Percentiles rank a stretch among this genome's conserved stretches.
Conservation (phyloP, 164 flowering plant species). For the Magnolia officinalis region DNA sequence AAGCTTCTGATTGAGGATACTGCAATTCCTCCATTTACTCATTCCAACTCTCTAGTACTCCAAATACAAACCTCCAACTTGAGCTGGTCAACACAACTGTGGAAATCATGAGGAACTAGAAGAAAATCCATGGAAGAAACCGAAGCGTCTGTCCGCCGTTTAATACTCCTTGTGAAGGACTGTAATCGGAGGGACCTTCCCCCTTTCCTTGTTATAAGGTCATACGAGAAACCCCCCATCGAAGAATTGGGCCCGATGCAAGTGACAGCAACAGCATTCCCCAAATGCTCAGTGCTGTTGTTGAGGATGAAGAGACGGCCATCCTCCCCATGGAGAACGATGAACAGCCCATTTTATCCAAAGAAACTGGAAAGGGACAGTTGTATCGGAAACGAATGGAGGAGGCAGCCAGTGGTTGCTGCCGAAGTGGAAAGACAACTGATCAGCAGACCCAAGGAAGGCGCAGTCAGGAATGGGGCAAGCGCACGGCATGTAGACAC, state of each 20-base stretch:
- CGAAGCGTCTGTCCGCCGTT: slow-evolving; percentile 34
- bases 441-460: slow-evolving; percentile 44
- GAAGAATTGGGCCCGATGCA: slow-evolving; percentile 35
- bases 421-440: slow-evolving; percentile 52
- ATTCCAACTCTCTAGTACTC: slow-evolving; percentile 24
- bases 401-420: slow-evolving; percentile 47
- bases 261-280: slow-evolving; percentile 39
- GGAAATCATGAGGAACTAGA: slow-evolving; percentile 40
- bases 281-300: slow-evolving; percentile 37
- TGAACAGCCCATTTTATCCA: slow-evolving; percentile 31
- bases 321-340: slow-evolving; percentile 56
- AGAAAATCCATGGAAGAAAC: slow-evolving; percentile 42
- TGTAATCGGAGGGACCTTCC: slow-evolving; percentile 45
- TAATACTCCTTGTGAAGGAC: slow-evolving; percentile 36
- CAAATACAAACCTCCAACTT: slow-evolving; percentile 57
- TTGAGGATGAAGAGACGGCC: slow-evolving; percentile 52
- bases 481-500: slow-evolving; percentile 41
- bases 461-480: slow-evolving; percentile 52
- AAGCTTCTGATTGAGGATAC: not conserved
- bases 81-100: slow-evolving; percentile 29
- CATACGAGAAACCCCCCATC: slow-evolving; percentile 38
- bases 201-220: slow-evolving; percentile 42
- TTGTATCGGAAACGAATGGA: slow-evolving; percentile 48
- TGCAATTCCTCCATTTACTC: not conserved
- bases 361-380: slow-evolving; percentile 33